These are phyloP conservation scores for Gracilaria domingensis DNA, from an alignment of 23 red algal genomes.

Conservation along the genomic window DNA sequence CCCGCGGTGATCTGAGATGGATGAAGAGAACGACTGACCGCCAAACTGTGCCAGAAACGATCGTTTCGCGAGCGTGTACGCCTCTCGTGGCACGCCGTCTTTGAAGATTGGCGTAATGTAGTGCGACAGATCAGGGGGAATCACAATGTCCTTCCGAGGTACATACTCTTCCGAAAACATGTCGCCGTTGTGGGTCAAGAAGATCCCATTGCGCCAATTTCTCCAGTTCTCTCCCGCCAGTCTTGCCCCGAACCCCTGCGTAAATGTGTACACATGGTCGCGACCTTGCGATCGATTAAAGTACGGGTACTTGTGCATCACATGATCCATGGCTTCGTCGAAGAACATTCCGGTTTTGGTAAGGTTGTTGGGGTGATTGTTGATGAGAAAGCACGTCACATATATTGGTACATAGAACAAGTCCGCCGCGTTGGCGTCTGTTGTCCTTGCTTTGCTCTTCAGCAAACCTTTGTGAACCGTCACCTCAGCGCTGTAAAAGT, in stretches of 20 bases:
- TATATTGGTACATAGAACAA: slow-evolving; percentile 77
- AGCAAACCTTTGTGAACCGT: slow-evolving; percentile 24
- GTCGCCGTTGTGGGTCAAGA: slow-evolving; percentile 77
- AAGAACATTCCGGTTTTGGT: slow-evolving; percentile 71
- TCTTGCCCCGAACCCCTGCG: slow-evolving; percentile 73
- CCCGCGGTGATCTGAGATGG: slow-evolving; percentile 65
- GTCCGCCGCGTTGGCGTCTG: slow-evolving; percentile 32
- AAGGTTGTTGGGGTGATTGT: slow-evolving; percentile 71
- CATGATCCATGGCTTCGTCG: slow-evolving; percentile 56
- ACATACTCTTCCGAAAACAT: slow-evolving; percentile 54
- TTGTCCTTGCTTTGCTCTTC: slow-evolving; percentile 19
- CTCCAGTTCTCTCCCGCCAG: slow-evolving; percentile 66
- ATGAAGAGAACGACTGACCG: slow-evolving; percentile 55
- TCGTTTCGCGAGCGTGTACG: slow-evolving; percentile 4
- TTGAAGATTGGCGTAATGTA: slow-evolving; percentile 58
- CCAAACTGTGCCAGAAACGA: slow-evolving; percentile 56
- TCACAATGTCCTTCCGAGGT: slow-evolving; percentile 74
- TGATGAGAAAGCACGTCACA: slow-evolving; percentile 67
- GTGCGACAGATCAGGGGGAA: slow-evolving; percentile 68
- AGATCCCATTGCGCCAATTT: slow-evolving; percentile 57
- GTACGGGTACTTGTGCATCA: slow-evolving; percentile 52
- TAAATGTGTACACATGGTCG: slow-evolving; percentile 77
- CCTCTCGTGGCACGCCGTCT: background rate
- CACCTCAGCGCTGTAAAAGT: slow-evolving; percentile 69
- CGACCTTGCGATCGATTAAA: slow-evolving; percentile 64